phyloP scores from a whole-genome alignment of 495 filamentous ascomycete species.

The Bryoglossum gracile region DNA sequence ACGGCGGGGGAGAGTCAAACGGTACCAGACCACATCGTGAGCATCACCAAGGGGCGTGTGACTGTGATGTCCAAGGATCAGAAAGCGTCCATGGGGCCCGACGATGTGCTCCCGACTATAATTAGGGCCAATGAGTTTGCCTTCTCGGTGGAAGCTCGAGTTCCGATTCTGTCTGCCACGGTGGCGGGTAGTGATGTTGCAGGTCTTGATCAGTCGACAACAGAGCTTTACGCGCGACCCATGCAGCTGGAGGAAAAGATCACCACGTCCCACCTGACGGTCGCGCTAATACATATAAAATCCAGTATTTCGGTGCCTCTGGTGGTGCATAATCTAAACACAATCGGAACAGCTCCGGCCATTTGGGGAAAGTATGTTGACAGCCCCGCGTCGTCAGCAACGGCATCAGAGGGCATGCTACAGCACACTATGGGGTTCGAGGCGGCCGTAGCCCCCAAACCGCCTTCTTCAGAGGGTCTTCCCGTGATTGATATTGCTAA shows the following conservation, averaged over 20 bases:
- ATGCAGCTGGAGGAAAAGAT: no score
- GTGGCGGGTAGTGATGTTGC: no score
- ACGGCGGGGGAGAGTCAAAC: background rate
- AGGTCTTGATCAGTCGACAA: no score
- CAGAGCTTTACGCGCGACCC: no score
- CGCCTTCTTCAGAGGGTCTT: background rate
- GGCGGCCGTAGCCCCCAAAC: background rate
- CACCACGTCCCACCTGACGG: no score
- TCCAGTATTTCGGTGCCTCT: background rate
- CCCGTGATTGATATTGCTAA: background rate
- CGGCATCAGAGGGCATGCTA: background rate
- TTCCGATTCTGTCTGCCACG: no score
- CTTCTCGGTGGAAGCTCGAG: no score
- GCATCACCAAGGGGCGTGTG: background rate
- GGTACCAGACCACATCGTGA: background rate
- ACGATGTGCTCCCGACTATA: background rate
- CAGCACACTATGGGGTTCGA: background rate
- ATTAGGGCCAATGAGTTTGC: no score
- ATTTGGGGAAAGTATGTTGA: background rate
- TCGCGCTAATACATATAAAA: background rate
- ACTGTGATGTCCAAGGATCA: background rate
- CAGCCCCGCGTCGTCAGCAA: background rate
- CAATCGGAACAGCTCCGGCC: background rate
- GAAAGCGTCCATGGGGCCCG: background rate
- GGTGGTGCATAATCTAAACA: background rate